Evolutionary conservation across 208 protist genomes (phyloP), one percentile per base, ranked within the genome.

Genomic region (Balamuthia mandrillaris): DNA sequence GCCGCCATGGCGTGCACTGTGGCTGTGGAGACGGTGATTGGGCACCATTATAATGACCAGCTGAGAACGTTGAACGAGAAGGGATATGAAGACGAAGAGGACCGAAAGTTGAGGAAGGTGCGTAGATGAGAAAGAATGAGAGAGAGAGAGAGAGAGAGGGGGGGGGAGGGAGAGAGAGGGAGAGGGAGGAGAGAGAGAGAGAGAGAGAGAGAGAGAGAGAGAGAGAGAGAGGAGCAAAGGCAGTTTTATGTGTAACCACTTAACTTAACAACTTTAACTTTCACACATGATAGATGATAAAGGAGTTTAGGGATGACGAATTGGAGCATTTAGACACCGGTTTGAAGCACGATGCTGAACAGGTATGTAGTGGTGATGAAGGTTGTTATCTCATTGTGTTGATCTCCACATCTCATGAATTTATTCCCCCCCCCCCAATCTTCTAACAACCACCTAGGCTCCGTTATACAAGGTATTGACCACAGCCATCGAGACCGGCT

Each of bases 1-100:
- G 89, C 90, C n/a, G 91, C 91, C 1, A 94, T 94, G 91, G 90
- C 90, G 9, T 91, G 89, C 49, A 94, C 91, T 12, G 90, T 92
- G 1, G 90, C 88, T 2, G 91, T 94, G 29, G 91, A 94, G 68
- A 90, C 82, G 9, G 89, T 92, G 7, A 93, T 94, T 65, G 70
- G 75, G 7, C 81, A 90, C 14, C 91, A 94, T 45, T 94, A 94
- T 41, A 91, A 94, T 58, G 89, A 91, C n/a, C 91, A 94, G 87
- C 41, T 94, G 37, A 63, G 89, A 21, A 60, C 87, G 39, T 49
- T 93, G 21, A 49, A 88, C 0, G 81, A 85, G 2, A n/a, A n/a
- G n/a, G n/a, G n/a, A n/a, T n/a, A n/a, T n/a, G 60, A 84, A 9
- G 49, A 83, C 37, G 65, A 91, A 16, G 44, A 81, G 16, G 88